Percentiles rank a stretch among this genome's conserved stretches.
phyloP scores from a whole-genome alignment of 805 yeast species.

The Spathaspora hagerdaliae region DNA sequence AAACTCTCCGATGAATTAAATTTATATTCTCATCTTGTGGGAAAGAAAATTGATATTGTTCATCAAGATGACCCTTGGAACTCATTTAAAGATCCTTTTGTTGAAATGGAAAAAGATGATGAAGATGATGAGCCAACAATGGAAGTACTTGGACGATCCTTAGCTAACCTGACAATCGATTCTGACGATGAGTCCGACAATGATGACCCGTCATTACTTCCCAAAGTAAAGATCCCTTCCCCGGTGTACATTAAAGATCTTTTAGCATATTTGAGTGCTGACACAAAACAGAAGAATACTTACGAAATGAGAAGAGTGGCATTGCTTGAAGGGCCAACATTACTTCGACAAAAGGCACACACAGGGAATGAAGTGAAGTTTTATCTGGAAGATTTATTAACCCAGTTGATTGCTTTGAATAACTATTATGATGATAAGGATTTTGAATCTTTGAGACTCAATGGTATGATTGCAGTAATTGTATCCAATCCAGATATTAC shows the following conservation, averaged over 20 bases:
- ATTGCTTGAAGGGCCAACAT: conserved; percentile 47
- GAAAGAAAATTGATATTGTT: conserved; percentile 7
- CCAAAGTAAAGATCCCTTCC: conserved; percentile 30
- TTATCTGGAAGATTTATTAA: conserved; percentile 53
- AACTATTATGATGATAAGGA: conserved; percentile 53
- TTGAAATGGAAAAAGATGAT: conserved; percentile 12
- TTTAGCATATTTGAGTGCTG: conserved; percentile 48
- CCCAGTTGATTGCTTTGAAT: conserved; percentile 47
- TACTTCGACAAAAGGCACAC: conserved; percentile 56
- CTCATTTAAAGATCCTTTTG: conserved; percentile 12
- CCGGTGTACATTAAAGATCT: conserved; percentile 77
- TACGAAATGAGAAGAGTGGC: conserved; percentile 50
- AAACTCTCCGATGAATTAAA: conserved; percentile 23
- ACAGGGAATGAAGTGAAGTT: conserved; percentile 47
- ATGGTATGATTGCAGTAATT: conserved; percentile 60
- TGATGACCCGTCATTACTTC: conserved; percentile 43
- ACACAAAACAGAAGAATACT: conserved; percentile 41
- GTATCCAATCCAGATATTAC: conserved; percentile 47
- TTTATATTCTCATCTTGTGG: conserved; percentile 20
- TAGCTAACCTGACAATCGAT: not conserved
- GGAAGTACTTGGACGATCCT: not conserved
- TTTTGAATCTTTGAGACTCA: conserved; percentile 65
- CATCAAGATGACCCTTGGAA: conserved; percentile 17
- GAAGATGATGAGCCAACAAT: not conserved
- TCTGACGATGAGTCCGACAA: conserved; percentile 36